These are phyloP conservation scores for Echinosophora koreensis DNA, from an alignment of 306 rosid species.

Conservation along the genomic window DNA sequence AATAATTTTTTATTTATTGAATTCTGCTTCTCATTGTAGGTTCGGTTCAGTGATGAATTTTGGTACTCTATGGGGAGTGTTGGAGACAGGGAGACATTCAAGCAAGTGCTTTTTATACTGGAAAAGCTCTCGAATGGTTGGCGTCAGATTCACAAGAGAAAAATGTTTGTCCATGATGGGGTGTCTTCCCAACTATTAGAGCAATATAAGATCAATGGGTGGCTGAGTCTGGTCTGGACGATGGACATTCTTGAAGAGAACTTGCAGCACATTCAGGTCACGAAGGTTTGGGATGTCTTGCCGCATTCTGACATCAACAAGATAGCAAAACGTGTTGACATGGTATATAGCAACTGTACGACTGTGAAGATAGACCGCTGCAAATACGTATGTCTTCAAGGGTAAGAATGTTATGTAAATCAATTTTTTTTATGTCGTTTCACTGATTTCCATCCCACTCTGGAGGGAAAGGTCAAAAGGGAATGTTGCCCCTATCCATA, in stretches of 20 bases:
- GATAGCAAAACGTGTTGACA: slow-evolving; percentile 39
- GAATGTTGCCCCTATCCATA: too few species aligned
- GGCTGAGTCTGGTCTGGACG: slow-evolving; percentile 47
- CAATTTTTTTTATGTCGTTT: not conserved
- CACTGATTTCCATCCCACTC: not conserved
- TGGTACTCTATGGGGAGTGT: slow-evolving; percentile 1
- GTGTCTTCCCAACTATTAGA: slow-evolving; percentile 46
- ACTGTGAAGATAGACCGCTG: slow-evolving; percentile 32
- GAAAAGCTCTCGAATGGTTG: slow-evolving; percentile 17
- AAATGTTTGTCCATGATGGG: not conserved
- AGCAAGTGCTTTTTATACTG: not conserved
- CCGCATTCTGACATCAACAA: not conserved
- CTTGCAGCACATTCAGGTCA: slow-evolving; percentile 35
- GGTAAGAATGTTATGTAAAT: slow-evolving; percentile 30
- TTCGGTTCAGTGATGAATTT: not conserved
- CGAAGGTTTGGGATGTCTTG: slow-evolving; percentile 49
- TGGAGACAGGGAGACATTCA: not conserved
- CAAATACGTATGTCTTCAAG: slow-evolving; percentile 25
- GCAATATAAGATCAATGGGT: slow-evolving; percentile 36
- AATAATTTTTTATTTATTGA: not conserved
- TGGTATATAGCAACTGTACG: slow-evolving; percentile 18
- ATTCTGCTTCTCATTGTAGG: not conserved
- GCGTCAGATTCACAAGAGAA: slow-evolving; percentile 34
- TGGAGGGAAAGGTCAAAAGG: too few species aligned
- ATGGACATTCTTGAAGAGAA: slow-evolving; percentile 41